A percentile compares a stretch with the other conserved stretches of the same genome.
Evolutionary conservation across 1,139 yeast species (phyloP).

Genomic region (Suhomyces coccinellae): DNA sequence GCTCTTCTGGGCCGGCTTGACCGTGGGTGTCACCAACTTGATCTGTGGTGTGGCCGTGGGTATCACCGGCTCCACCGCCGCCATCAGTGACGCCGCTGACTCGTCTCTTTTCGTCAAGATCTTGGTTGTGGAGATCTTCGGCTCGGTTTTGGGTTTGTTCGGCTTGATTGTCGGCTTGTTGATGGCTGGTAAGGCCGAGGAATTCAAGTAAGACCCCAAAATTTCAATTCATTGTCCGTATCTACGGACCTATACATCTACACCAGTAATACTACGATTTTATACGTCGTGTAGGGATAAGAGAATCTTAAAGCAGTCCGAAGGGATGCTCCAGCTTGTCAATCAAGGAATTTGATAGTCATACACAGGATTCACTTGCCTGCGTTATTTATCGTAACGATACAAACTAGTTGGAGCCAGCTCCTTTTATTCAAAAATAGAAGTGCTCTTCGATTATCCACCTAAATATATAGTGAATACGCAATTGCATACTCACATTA

Average conservation of each 20-base stretch:
- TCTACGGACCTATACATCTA: background rate
- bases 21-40: constrained; percentile 91
- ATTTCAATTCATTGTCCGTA: constrained; percentile 1
- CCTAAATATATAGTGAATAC: too few species aligned
- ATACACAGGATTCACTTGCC: too few species aligned
- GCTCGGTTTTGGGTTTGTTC: constrained; percentile 91
- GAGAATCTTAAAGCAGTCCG: too few species aligned
- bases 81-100: constrained; percentile 97
- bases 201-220: constrained; percentile 45
- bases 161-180: constrained; percentile 93
- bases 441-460: too few species aligned
- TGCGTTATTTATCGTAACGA: too few species aligned
- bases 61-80: constrained; percentile 96
- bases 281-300: too few species aligned
- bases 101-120: constrained; percentile 92
- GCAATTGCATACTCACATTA: too few species aligned
- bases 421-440: too few species aligned
- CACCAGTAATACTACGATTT: constrained; percentile 2
- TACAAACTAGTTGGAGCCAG: too few species aligned
- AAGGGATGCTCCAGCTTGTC: too few species aligned
- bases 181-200: constrained; percentile 95
- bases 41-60: constrained; percentile 98
- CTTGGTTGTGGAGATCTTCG: constrained; percentile 94
- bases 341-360: too few species aligned
- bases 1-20: constrained; percentile 96